Conservation (phyloP, 768 basidiomycete species). For the Xerocomellus dryophilus region DNA sequence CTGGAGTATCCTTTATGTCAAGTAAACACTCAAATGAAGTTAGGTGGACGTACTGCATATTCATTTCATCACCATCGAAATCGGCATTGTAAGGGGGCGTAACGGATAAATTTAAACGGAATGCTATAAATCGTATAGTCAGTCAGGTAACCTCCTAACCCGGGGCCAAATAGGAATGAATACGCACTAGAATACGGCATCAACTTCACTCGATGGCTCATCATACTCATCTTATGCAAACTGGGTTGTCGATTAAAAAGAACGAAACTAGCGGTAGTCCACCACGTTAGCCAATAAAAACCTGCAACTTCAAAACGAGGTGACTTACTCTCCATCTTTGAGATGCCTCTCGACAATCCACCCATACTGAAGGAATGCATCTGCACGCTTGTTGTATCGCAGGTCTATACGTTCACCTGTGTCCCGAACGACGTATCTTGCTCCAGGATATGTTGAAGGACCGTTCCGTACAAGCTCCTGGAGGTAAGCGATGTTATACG, state of each 20-base stretch:
- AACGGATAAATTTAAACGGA: conserved; percentile 96
- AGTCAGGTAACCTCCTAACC: conserved; percentile 1
- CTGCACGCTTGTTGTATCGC: conserved; percentile 92
- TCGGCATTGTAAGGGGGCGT: conserved; percentile 99
- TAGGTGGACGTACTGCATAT: conserved; percentile 85
- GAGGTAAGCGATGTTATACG: conserved; percentile 92
- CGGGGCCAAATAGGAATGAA: background rate
- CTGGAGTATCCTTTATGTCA: conserved; percentile 39
- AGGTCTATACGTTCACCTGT: conserved; percentile 97
- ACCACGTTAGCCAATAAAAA: background rate
- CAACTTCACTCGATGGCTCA: conserved; percentile 95
- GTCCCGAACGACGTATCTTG: conserved; percentile 94
- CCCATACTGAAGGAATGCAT: conserved; percentile 93
- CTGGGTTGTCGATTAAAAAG: conserved; percentile 98
- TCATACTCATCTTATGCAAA: conserved; percentile 99
- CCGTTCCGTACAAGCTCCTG: conserved; percentile 95
- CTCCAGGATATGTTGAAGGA: conserved; percentile 92
- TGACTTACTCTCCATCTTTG: conserved; percentile 94
- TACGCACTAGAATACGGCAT: conserved; percentile 97
- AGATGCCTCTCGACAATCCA: conserved; percentile 98
- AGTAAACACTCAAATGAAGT: background rate
- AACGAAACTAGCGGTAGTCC: conserved; percentile 17
- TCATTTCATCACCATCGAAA: conserved; percentile 99
- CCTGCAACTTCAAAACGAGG: background rate
- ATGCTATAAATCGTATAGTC: conserved; percentile 53